Evolutionary conservation across 345 rosid species (phyloP), one percentile per base, ranked within the genome.

Genomic region (Populus alba): DNA sequence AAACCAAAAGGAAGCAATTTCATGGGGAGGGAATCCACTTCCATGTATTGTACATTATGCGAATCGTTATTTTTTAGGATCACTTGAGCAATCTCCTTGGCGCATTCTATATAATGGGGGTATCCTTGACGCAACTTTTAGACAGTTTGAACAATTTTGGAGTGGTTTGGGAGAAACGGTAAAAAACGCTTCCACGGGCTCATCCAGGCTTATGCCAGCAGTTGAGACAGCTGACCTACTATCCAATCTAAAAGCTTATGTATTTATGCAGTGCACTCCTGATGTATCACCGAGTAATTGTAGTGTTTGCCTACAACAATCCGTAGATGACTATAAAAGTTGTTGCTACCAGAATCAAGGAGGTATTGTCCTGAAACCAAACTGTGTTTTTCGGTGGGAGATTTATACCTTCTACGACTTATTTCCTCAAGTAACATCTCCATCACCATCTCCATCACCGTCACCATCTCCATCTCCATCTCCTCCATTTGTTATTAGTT

Each of bases 271-370:
- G 72, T 86, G 86, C 79, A 78, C 81, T 25, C 81, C 76, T 22
- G 88, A 67, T 78, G 13, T 85, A 27, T 80, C 84, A 6, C 33
- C 5, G 68, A 38, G 18, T n/a, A 80, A 69, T 22, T 85, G 84
- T 47, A 49, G 38, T 2, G 22, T 53, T 5, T 85, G 82, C 68
- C 68, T 85, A 25, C 39, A 71, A 65, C 63, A 69, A 5, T 31
- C 39, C 39, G 75, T 73, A 29, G 53, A 45, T 2, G 1, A 69
- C 6, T 76, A 45, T 69, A 72, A 76, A 66, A 75, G 27, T 18
- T 85, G 84, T 72, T 78, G 84, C 27, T 45, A 75, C 47, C 72
- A 72, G 68, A 25, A 75, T 7, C 80, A 72, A 77, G 88, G 88
- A 57, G 85, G 86, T 27, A 3, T 10, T 45, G 77, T 70, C n/a